Evolutionary conservation across 108 stramenopile species (phyloP).

Genomic region (Pinguiococcus pyrenoidosus): DNA sequence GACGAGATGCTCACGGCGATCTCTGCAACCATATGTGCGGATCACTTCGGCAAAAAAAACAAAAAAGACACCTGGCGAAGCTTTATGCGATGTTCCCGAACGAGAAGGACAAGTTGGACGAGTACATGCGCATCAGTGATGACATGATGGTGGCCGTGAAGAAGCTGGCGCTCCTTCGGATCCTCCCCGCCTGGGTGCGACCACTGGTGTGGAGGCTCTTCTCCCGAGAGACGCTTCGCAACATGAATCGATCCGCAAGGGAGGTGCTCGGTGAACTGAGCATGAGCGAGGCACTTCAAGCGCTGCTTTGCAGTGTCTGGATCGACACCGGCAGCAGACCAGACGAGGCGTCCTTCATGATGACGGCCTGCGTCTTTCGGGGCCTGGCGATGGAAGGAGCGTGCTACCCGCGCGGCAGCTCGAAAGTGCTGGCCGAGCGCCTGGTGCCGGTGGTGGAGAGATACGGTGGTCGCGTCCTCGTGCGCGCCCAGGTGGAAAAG

Average conservation of each 20-base stretch:
- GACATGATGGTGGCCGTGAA: too few species aligned
- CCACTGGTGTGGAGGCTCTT: not conserved
- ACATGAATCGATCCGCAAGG: slow-evolving; percentile 3
- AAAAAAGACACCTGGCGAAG: slow-evolving; percentile 8
- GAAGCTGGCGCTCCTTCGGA: not conserved
- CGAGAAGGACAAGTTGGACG: slow-evolving; percentile 15
- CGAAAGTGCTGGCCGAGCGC: slow-evolving; percentile 7
- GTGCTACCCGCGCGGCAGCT: slow-evolving; percentile 9
- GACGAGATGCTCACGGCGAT: too few species aligned
- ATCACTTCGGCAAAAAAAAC: too few species aligned
- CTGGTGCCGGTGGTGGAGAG: slow-evolving; percentile 10
- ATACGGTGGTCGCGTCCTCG: slow-evolving; percentile 11
- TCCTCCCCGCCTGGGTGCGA: slow-evolving; percentile 12
- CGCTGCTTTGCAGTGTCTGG: slow-evolving; percentile 9
- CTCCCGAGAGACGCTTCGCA: not conserved
- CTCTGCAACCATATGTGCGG: too few species aligned
- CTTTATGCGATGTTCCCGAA: slow-evolving; percentile 14
- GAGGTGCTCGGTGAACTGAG: slow-evolving; percentile 3
- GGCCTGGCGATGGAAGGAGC: slow-evolving; percentile 14
- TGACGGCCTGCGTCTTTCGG: slow-evolving; percentile 13
- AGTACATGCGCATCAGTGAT: slow-evolving; percentile 5
- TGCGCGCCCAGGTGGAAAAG: slow-evolving; percentile 15
- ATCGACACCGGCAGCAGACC: slow-evolving; percentile 16
- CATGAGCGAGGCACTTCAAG: slow-evolving; percentile 10
- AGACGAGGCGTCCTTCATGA: slow-evolving; percentile 17